Evolutionary conservation across 306 rosid species (phyloP).

Genomic region (Cucurbita moschata): DNA sequence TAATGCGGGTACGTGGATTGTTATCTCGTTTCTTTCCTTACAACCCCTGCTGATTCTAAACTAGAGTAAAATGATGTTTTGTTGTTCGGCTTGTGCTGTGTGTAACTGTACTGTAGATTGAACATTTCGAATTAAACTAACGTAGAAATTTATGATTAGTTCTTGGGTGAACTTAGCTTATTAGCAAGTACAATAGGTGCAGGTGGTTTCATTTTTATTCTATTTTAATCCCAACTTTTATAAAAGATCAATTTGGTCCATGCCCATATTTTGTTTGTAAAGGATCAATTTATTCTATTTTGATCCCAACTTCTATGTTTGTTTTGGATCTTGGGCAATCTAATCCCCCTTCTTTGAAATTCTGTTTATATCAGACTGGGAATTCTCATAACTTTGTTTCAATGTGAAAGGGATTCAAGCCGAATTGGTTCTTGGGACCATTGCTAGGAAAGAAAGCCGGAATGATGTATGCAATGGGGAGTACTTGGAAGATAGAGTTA

Average conservation of each 20-base stretch:
- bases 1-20: conserved; percentile 40
- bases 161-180: not conserved
- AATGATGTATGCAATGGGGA: conserved; percentile 19
- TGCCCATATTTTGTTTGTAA: not conserved
- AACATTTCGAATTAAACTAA: not conserved
- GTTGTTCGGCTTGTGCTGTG: not conserved
- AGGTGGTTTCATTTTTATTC: not conserved
- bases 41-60: not conserved
- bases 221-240: not conserved
- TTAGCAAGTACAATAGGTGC: not conserved
- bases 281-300: too few species aligned
- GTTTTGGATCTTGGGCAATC: not conserved
- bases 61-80: not conserved
- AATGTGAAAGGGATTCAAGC: conserved; percentile 58
- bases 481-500: conserved; percentile 73
- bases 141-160: not conserved
- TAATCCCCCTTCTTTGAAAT: not conserved
- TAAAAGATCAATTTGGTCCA: not conserved
- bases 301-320: too few species aligned
- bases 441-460: conserved; percentile 47
- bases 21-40: not conserved
- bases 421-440: conserved; percentile 64
- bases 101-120: not conserved
- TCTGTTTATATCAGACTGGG: not conserved
- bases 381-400: not conserved